A percentile compares a stretch with the other conserved stretches of the same genome.
Evolutionary conservation across 805 yeast species (phyloP).

Genomic region (Metschnikowia lunata): DNA sequence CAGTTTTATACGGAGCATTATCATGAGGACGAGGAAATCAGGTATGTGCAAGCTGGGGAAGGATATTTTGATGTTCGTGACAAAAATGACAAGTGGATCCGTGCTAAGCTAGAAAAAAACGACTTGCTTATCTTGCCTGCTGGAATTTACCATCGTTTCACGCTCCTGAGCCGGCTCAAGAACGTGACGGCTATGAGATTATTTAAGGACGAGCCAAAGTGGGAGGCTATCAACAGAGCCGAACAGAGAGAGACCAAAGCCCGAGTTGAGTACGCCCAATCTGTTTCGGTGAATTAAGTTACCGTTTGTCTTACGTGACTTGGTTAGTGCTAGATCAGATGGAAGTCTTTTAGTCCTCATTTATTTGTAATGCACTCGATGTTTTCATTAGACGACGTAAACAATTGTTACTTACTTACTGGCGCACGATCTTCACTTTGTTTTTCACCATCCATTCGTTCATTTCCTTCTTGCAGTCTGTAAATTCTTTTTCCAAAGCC

Average conservation of each 20-base stretch:
- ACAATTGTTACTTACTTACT: constrained; percentile 5
- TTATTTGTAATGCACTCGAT: neutral
- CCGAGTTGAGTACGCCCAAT: constrained; percentile 30
- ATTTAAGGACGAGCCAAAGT: constrained; percentile 92
- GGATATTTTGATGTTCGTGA: constrained; percentile 90
- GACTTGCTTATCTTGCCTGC: constrained; percentile 81
- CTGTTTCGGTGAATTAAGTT: constrained; percentile 22
- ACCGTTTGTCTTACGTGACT: neutral
- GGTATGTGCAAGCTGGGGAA: constrained; percentile 83
- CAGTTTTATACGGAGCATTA: constrained; percentile 79
- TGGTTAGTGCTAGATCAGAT: too few species aligned
- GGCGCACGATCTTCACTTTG: constrained; percentile 39
- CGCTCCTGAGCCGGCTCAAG: constrained; percentile 54
- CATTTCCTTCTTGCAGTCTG: constrained; percentile 27
- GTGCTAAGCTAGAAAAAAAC: constrained; percentile 57
- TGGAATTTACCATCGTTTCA: constrained; percentile 92
- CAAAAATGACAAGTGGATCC: constrained; percentile 62
- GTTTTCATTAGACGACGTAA: too few species aligned
- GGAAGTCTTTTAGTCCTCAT: neutral
- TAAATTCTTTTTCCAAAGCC: constrained; percentile 24
- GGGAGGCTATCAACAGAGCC: constrained; percentile 83
- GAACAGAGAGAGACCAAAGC: constrained; percentile 30
- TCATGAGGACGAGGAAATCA: constrained; percentile 95
- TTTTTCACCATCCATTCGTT: constrained; percentile 39
- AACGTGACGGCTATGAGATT: constrained; percentile 74